Evolutionary conservation across 768 basidiomycete genomes (phyloP).

Genomic region (Lactarius trivialis): DNA sequence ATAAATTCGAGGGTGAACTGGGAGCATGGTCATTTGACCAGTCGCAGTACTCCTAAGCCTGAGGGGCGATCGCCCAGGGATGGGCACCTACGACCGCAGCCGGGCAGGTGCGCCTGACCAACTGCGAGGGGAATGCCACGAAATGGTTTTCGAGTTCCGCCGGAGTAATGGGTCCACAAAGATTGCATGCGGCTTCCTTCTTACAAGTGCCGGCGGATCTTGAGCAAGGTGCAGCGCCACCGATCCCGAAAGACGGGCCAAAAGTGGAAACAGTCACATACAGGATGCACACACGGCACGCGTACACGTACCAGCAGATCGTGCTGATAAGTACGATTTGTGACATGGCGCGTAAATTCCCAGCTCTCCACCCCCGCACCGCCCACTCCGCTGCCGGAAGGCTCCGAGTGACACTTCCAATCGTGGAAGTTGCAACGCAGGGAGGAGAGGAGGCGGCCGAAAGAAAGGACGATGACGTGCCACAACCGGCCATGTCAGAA

Average conservation of each 20-base stretch:
- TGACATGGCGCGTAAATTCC: conserved; percentile 10
- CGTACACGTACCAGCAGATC: conserved; percentile 19
- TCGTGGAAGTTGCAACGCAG: conserved; percentile 9
- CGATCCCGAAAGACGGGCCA: neutral
- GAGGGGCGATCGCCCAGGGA: neutral
- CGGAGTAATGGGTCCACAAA: neutral
- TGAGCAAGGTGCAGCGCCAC: conserved; percentile 18
- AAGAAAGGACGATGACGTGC: conserved; percentile 12
- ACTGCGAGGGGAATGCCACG: neutral
- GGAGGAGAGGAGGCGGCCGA: neutral
- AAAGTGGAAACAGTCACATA: conserved; percentile 10
- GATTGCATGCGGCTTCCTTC: conserved; percentile 4
- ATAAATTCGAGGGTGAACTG: neutral
- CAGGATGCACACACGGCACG: conserved; percentile 2
- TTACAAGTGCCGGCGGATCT: conserved; percentile 15
- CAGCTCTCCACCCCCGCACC: conserved; percentile 4
- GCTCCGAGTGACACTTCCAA: conserved; percentile 8
- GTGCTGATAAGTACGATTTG: conserved; percentile 16
- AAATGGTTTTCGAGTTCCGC: conserved; percentile 8
- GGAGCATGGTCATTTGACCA: neutral
- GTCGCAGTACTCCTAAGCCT: neutral
- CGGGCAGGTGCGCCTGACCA: neutral
- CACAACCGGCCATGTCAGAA: conserved; percentile 19
- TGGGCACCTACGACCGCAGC: neutral
- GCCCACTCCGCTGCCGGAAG: neutral